Evolutionary conservation across 2,329 filamentous ascomycete genomes (phyloP), one percentile per base, ranked within the genome.

Genomic region (Raffaelea arxii): DNA sequence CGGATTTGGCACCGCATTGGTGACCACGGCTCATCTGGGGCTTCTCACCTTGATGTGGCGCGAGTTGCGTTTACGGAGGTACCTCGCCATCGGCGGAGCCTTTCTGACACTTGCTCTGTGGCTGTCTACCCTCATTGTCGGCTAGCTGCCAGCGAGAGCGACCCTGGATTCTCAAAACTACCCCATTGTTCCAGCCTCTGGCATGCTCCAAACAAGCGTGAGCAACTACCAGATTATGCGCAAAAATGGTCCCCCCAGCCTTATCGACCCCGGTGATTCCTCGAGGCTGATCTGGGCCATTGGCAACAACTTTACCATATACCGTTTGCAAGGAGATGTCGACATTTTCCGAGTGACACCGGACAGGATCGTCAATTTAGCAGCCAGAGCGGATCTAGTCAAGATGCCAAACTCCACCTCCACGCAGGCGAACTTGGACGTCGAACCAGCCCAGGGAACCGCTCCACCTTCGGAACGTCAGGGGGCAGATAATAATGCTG

Each of bases 191-290:
- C 25, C 46, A 10, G 32, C 49, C 4, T 43, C 41, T 18, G 51
- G 51, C 25, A 53, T 53, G 47, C 36, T 51, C 12, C 43, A 42
- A 2, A 46, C 51, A 5, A 46, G 47, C 36, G 24, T 53, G 16
- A 32, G 44, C 12, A 52, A 52, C 44, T 53, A 46, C 25, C 30
- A 7, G 12, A 14, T 25, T 21, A 25, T 42, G 38, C 25, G n/a
- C 14, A 16, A 19, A 11, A 18, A 40, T 27, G 6, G 23, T 7
- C 5, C 21, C 11, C 10, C n/a, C 10, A 4, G 4, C 12, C 4
- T 25, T 18, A 25, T 14, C 35, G 23, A 38, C 12, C 6, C 11
- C 12, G 6, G 7, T 3, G 38, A 37, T n/a, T 25, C 18, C 7
- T 9, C 25, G 6, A 25, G 41, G 10, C 41, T 43, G 3, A 25